phyloP scores from a whole-genome alignment of 441 rosid species.

The Mallotus japonicus region DNA sequence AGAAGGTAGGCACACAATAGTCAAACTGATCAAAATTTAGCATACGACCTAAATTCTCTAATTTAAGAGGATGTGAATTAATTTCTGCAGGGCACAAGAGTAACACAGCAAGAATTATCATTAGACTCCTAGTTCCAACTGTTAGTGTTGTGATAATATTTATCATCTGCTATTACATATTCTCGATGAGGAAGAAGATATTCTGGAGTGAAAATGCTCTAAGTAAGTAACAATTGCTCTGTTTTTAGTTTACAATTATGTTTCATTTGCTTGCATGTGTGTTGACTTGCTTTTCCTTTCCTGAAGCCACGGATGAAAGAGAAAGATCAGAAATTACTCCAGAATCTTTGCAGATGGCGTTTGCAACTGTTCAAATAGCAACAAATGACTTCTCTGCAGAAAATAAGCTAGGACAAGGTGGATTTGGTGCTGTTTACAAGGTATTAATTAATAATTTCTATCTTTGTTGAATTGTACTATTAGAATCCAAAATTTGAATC shows the following conservation, averaged over 20 bases:
- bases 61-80: no score
- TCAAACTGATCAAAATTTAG: no score
- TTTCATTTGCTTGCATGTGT: background rate
- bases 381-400: no score
- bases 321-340: background rate
- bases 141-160: background rate
- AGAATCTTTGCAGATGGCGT: constrained; percentile 16
- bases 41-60: no score
- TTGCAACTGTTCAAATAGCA: background rate
- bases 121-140: background rate
- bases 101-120: no score
- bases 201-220: background rate
- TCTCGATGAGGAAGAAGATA: background rate
- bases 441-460: no score
- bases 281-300: no score
- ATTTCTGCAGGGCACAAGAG: no score
- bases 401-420: no score
- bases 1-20: background rate
- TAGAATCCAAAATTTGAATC: no score
- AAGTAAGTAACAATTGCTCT: background rate
- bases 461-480: no score
- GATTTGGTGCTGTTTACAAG: no score
- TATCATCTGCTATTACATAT: background rate
- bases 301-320: constrained; percentile 10
- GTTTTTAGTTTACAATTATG: background rate